Evolutionary conservation across 2,329 filamentous ascomycete genomes (phyloP).

Genomic region (Colletotrichum brevisporum): DNA sequence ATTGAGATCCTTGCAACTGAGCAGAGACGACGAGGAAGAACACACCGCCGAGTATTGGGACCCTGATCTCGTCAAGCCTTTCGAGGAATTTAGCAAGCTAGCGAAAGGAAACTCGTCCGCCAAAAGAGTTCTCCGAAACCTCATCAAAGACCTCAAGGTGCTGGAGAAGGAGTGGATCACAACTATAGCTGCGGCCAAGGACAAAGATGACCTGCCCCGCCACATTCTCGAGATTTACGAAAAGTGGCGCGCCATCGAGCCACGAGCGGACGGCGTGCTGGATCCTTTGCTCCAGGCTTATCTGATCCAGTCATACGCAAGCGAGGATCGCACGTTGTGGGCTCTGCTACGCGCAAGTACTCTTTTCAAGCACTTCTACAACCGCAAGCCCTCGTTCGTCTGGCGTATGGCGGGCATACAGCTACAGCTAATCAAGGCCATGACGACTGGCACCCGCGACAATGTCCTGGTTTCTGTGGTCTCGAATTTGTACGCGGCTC

Average conservation of each 20-base stretch:
- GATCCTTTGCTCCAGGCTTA: slow-evolving; percentile 43
- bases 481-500: slow-evolving; percentile 52
- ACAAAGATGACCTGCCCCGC: slow-evolving; percentile 42
- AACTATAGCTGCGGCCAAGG: background rate
- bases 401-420: slow-evolving; percentile 66
- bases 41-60: slow-evolving; percentile 50
- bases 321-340: slow-evolving; percentile 53
- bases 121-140: slow-evolving; percentile 48
- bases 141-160: slow-evolving; percentile 51
- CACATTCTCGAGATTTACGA: slow-evolving; percentile 55
- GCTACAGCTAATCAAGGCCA: slow-evolving; percentile 63
- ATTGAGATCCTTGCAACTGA: background rate
- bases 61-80: slow-evolving; percentile 52
- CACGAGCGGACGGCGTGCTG: slow-evolving; percentile 41
- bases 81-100: slow-evolving; percentile 52
- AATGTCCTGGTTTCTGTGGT: slow-evolving; percentile 50
- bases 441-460: slow-evolving; percentile 39
- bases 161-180: slow-evolving; percentile 52
- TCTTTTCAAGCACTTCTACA: slow-evolving; percentile 58
- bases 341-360: slow-evolving; percentile 65
- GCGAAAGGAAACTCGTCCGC: slow-evolving; percentile 46
- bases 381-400: slow-evolving; percentile 48
- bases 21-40: background rate
- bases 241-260: slow-evolving; percentile 58
- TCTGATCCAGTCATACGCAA: slow-evolving; percentile 47